A percentile compares a stretch with the other conserved stretches of the same genome.
Conservation (phyloP, 108 stramenopile genomes). For the Cyclotella baltica region DNA sequence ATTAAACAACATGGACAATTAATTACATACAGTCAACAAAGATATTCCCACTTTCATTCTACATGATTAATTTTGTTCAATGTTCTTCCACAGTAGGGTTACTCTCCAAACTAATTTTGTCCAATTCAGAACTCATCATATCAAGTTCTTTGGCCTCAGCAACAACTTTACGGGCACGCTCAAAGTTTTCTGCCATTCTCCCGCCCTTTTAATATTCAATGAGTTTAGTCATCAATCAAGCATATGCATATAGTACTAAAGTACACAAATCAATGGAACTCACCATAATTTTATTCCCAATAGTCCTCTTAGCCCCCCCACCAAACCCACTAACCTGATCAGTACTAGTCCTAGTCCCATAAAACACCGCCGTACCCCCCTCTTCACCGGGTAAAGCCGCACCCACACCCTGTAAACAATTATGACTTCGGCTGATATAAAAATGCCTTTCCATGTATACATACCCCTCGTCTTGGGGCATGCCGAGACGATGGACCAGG, state of each 20-base stretch:
- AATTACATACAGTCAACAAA: too few species aligned
- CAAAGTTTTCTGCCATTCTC: slow-evolving; percentile 57
- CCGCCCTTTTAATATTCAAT: not conserved
- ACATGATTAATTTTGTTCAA: too few species aligned
- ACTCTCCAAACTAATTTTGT: slow-evolving; percentile 1
- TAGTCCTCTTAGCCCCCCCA: slow-evolving; percentile 53
- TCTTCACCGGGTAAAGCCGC: slow-evolving; percentile 50
- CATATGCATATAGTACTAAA: not conserved
- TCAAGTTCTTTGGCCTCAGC: slow-evolving; percentile 33
- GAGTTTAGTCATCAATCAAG: not conserved
- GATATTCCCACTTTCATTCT: too few species aligned
- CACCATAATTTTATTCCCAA: slow-evolving; percentile 62
- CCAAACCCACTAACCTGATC: slow-evolving; percentile 65
- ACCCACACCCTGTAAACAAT: slow-evolving; percentile 64
- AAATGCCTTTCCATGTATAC: slow-evolving; percentile 64
- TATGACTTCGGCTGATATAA: slow-evolving; percentile 64
- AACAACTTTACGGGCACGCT: slow-evolving; percentile 47
- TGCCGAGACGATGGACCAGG: slow-evolving; percentile 53
- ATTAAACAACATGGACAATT: too few species aligned
- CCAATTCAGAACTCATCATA: slow-evolving; percentile 13
- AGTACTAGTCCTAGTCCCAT: slow-evolving; percentile 62
- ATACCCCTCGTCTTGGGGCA: slow-evolving; percentile 49
- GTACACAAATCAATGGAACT: slow-evolving; percentile 9
- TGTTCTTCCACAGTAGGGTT: not conserved
- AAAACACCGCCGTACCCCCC: slow-evolving; percentile 56